Evolutionary conservation across 2,329 filamentous ascomycete species (phyloP).

Genomic region (Colletotrichum zoysiae): DNA sequence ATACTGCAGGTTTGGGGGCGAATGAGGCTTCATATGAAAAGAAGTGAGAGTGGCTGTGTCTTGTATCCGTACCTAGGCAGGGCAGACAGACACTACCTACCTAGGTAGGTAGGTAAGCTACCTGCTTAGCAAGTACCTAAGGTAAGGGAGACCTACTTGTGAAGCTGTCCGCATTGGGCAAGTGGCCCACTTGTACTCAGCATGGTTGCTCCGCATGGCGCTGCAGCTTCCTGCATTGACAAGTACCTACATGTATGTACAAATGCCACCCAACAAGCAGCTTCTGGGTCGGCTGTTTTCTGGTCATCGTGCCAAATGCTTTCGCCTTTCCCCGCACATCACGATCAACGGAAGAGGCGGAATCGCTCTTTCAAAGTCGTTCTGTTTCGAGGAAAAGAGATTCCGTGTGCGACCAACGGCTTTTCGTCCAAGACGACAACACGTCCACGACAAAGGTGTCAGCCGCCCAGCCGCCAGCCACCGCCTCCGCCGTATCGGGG

Average conservation of each 20-base stretch:
- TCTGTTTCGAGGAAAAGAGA: background rate
- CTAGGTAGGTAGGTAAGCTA: too few species aligned
- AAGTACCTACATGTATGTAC: background rate
- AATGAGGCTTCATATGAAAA: constrained; percentile 18
- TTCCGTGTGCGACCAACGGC: background rate
- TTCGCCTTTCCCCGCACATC: too few species aligned
- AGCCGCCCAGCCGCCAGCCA: constrained; percentile 17
- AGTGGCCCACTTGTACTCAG: background rate
- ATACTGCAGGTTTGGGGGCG: constrained; percentile 10
- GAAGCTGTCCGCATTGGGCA: constrained; percentile 36
- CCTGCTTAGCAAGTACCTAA: too few species aligned
- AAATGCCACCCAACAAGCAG: background rate
- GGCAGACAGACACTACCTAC: too few species aligned
- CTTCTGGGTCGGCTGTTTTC: background rate
- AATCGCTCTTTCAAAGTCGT: background rate
- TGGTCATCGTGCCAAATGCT: background rate
- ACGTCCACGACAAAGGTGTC: background rate
- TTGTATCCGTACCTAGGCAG: too few species aligned
- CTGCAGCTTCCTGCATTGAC: constrained; percentile 7
- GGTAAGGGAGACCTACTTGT: background rate
- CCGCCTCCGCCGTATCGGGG: background rate
- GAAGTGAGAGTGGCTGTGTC: constrained; percentile 34
- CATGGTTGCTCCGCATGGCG: constrained; percentile 2
- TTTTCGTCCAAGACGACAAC: background rate
- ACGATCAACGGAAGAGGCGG: background rate